Conservation (phyloP, 495 filamentous ascomycete genomes). For the Aspergillus asperescens region DNA sequence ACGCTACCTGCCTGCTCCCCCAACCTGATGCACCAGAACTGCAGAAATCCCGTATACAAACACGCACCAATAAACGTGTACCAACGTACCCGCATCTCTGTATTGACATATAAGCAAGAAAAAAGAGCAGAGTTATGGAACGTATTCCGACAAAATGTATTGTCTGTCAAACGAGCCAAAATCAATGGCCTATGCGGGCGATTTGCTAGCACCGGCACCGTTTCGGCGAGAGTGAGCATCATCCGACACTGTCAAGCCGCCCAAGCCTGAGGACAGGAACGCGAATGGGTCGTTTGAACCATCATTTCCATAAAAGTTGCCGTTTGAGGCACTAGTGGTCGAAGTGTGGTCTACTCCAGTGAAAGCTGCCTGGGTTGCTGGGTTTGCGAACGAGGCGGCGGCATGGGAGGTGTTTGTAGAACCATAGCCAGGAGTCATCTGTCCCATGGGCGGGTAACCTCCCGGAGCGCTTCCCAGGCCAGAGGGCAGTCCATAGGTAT, state of each 20-base stretch:
- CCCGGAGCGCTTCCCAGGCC: slow-evolving; percentile 73
- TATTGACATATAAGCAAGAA: slow-evolving; percentile 34
- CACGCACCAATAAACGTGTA: slow-evolving; percentile 57
- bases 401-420: slow-evolving; percentile 66
- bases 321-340: slow-evolving; percentile 49
- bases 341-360: slow-evolving; percentile 71
- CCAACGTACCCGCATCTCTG: slow-evolving; percentile 48
- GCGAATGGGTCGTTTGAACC: slow-evolving; percentile 77
- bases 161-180: neutral
- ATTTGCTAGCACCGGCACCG: slow-evolving; percentile 51
- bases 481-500: slow-evolving; percentile 87
- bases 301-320: slow-evolving; percentile 54
- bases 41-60: slow-evolving; percentile 48
- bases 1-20: slow-evolving; percentile 48
- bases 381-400: slow-evolving; percentile 86
- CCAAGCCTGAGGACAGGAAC: slow-evolving; percentile 78
- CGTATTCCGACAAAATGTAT: slow-evolving; percentile 12
- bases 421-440: slow-evolving; percentile 66
- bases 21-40: slow-evolving; percentile 48
- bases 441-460: slow-evolving; percentile 73
- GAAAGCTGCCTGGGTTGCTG: slow-evolving; percentile 87
- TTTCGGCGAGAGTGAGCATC: slow-evolving; percentile 74
- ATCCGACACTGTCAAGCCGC: slow-evolving; percentile 74
- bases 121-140: slow-evolving; percentile 9
- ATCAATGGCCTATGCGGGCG: slow-evolving; percentile 35